Evolutionary conservation across 495 filamentous ascomycete species (phyloP), one percentile per base, ranked within the genome.

Genomic region (Daldinia vernicosa): DNA sequence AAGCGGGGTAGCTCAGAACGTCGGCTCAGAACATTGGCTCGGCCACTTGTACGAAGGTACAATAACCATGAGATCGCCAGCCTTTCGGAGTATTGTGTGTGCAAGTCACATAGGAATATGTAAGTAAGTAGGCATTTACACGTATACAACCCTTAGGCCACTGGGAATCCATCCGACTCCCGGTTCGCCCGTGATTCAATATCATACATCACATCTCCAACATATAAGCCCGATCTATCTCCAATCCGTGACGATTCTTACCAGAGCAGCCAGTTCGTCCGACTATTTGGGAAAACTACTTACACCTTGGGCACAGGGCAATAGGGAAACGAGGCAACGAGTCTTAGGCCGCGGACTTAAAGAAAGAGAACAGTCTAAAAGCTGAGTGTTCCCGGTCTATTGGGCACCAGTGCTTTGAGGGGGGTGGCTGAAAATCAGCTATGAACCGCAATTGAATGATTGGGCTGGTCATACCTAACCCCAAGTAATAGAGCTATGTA

Each of bases 391-490:
- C 19, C 6, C 17, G 19, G 19, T 24, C 8, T 24, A 33, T 69
- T 55, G 59, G 66, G 66, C 59, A 69, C 43, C 22, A 14, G 24
- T 63, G 52, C 52, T 37, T 51, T 28, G 3, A 7, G n/a, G 24
- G 50, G 50, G 50, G 26, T 17, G 50, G 50, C 47, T 52, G 24
- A n/a, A 8, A 8, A 30, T 15, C 50, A 30, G 50, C 24, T 4
- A 51, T 51, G 43, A 24, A 51, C 27, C 22, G 50, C 22, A 52
- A 28, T 22, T 19, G 43, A 33, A 12, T 33, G 32, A 33, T 33
- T 33, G 11, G 9, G 32, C 32, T 33, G 9, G 32, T 12, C 32
- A 28, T 28, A n/a, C n/a, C n/a, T n/a, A 17, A 55, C 61, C 15
- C n/a, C 3, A 0, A 8, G 5, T 59, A 22, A 33, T 1, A 33